Evolutionary conservation across 108 stramenopile genomes (phyloP), one percentile per base, ranked within the genome.

Genomic region (Cyclotella kingstonii): DNA sequence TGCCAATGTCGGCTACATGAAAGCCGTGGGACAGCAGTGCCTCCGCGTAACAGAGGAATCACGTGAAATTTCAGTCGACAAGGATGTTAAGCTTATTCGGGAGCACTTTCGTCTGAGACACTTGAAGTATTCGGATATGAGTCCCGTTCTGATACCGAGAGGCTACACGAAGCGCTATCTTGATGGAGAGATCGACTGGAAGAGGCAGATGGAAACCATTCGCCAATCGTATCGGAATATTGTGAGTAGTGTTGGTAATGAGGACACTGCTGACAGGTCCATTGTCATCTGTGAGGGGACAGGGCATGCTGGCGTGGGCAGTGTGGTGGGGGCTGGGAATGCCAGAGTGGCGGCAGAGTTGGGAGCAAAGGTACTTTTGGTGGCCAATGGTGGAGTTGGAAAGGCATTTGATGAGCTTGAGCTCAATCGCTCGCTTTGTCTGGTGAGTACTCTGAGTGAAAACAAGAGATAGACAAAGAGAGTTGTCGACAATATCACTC

Each of bases 301-400:
- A n/a, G 96, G 96, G 5, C 96, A 97, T 70, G 86, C 80, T 29
- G 96, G 93, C 5, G 93, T 86, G 0, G 85, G 85, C 50, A 84
- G 84, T 42, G 81, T 94, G 25, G 90, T 97, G 0, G 85, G 82
- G 34, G 78, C 83, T 40, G 86, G 72, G 44, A 97, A 97, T 64
- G 96, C 96, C 5, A 61, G 90, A 31, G 90, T 97, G 23, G 95
- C 95, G 1, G 62, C 65, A 5, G 64, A 81, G 65, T 69, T 95
- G 25, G 94, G 90, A 4, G 81, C 91, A 5, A 87, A 89, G 41
- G 89, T 97, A 60, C 79, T 96, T 18, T 57, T 97, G 45, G 90
- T 97, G 5, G 94, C 89, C 9, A 97, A 95, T 65, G 96, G 96
- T 14, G 96, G 96, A 22, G 49, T 95, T 53, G 96, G 96, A 3